These are phyloP conservation scores for Panicum miliaceum DNA, from an alignment of 176 grass and related monocot species.

Conservation along the genomic window DNA sequence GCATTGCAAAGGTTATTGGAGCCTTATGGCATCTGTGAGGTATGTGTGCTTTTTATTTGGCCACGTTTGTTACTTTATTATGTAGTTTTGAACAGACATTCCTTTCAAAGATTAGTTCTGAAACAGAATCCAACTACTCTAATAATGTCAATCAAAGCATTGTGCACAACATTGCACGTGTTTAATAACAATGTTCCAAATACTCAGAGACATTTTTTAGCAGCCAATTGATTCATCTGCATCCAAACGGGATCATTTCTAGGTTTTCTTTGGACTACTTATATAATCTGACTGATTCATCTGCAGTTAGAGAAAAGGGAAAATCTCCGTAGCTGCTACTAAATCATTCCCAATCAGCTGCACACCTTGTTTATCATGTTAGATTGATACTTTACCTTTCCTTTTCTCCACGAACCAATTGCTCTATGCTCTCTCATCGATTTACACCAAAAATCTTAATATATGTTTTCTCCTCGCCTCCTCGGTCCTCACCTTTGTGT, in stretches of 20 bases:
- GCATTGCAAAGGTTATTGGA: conserved; percentile 92
- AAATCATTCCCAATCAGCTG: neutral
- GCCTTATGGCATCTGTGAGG: conserved; percentile 97
- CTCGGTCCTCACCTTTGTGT: neutral
- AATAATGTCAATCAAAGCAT: neutral
- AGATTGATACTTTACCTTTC: neutral
- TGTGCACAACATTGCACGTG: neutral
- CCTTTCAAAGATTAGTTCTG: neutral
- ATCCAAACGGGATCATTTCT: neutral
- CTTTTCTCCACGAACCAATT: neutral
- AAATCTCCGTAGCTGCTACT: neutral
- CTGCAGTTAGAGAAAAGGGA: neutral
- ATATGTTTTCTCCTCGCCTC: neutral
- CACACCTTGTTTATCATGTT: neutral
- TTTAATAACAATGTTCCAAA: neutral
- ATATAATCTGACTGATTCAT: neutral
- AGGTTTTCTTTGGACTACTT: neutral
- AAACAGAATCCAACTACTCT: neutral
- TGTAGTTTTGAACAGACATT: neutral
- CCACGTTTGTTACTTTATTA: neutral
- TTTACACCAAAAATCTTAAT: neutral
- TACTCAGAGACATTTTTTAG: neutral
- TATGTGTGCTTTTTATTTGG: conserved; percentile 41
- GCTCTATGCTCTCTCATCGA: neutral
- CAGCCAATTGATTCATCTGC: neutral